These are phyloP conservation scores for Emericellopsis cladophorae DNA, from an alignment of 2,329 filamentous ascomycete genomes.

Conservation along the genomic window DNA sequence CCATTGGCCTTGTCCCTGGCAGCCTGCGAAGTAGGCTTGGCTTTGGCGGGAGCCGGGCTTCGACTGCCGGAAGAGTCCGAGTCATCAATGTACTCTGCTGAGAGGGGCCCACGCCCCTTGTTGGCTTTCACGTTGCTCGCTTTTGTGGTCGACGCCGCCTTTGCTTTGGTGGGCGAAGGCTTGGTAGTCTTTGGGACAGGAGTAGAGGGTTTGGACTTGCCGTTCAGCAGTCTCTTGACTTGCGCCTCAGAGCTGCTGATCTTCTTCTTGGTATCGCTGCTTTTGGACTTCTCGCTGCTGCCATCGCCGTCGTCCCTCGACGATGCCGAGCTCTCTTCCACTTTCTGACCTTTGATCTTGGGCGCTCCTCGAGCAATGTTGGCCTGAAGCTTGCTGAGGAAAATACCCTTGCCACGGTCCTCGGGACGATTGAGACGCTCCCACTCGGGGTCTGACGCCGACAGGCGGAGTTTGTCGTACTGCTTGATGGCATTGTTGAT, in stretches of 20 bases:
- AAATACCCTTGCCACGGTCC: constrained; percentile 45
- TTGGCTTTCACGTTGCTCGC: constrained; percentile 19
- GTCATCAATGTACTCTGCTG: constrained; percentile 43
- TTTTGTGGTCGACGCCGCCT: constrained; percentile 8
- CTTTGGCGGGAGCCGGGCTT: constrained; percentile 15
- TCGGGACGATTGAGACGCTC: constrained; percentile 44
- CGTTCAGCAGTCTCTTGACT: constrained; percentile 37
- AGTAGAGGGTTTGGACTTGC: constrained; percentile 17
- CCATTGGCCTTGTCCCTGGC: constrained; percentile 14
- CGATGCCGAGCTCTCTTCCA: constrained; percentile 28
- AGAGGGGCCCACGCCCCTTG: constrained; percentile 30
- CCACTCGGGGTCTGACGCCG: constrained; percentile 44
- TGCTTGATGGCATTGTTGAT: constrained; percentile 48
- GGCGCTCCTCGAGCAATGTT: constrained; percentile 35
- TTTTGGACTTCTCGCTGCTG: constrained; percentile 16
- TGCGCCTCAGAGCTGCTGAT: constrained; percentile 37
- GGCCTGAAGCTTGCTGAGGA: constrained; percentile 48
- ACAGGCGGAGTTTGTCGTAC: constrained; percentile 47
- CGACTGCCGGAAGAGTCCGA: constrained; percentile 42
- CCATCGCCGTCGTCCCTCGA: constrained; percentile 23
- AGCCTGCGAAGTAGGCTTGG: constrained; percentile 7
- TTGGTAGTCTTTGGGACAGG: constrained; percentile 14
- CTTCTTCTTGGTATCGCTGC: constrained; percentile 42
- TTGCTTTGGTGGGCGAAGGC: constrained; percentile 28
- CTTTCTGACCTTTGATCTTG: constrained; percentile 37